Evolutionary conservation across 208 protist genomes (phyloP).

Genomic region (Blastocrithidia nonstop): DNA sequence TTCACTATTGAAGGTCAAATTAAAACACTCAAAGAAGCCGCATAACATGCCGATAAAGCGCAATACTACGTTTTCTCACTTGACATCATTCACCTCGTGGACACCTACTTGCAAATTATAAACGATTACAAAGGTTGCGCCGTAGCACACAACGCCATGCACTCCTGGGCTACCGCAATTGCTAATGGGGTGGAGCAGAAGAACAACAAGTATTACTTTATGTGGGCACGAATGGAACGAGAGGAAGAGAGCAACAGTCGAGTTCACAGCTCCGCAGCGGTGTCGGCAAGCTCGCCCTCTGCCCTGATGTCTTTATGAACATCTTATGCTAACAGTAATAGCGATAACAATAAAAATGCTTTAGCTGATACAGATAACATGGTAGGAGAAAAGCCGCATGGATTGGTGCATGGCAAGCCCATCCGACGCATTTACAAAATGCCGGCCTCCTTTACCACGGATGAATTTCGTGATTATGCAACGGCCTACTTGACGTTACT

Average conservation of each 20-base stretch:
- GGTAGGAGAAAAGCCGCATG: constrained; percentile 30
- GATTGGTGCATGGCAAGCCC: constrained; percentile 24
- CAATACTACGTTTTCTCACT: constrained; percentile 75
- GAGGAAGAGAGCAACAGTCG: too few species aligned
- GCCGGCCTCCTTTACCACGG: constrained; percentile 20
- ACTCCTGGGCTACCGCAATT: constrained; percentile 58
- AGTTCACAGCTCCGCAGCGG: too few species aligned
- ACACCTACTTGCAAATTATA: constrained; percentile 33
- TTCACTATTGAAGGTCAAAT: constrained; percentile 79
- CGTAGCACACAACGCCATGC: constrained; percentile 43
- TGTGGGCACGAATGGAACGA: constrained; percentile 76
- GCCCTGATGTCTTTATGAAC: too few species aligned
- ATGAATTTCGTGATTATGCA: constrained; percentile 48
- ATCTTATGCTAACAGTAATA: too few species aligned
- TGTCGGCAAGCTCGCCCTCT: too few species aligned
- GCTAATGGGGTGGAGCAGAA: constrained; percentile 20
- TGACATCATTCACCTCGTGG: constrained; percentile 37
- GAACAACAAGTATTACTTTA: constrained; percentile 59
- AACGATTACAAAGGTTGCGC: constrained; percentile 41
- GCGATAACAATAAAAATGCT: too few species aligned
- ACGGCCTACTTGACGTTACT: constrained; percentile 39
- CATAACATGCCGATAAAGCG: constrained; percentile 63
- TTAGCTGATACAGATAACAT: constrained; percentile 17
- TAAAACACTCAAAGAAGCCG: constrained; percentile 54
- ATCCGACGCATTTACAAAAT: constrained; percentile 80